Evolutionary conservation across 805 yeast species (phyloP), one percentile per base, ranked within the genome.

Genomic region (Pichia thaimueangensis): DNA sequence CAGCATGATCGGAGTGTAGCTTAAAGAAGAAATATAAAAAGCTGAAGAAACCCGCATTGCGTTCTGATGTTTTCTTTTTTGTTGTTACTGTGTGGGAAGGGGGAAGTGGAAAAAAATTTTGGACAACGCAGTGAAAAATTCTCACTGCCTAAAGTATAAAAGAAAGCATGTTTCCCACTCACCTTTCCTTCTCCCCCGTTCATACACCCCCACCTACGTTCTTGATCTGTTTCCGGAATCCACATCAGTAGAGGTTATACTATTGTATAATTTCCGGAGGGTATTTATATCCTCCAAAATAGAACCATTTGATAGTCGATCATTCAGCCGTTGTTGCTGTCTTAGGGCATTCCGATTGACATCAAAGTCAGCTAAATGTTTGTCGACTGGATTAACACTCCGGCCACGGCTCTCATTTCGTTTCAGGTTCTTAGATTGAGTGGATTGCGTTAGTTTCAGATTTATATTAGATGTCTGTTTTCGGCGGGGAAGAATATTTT

Each of bases 181-280:
- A 27, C 19, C n/a, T 20, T 12, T 23, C 17, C 11, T 22, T 29
- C 28, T 29, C 12, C 12, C 31, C 31, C 12, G 16, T n/a, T 29
- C 31, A 19, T n/a, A 11, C 19, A 11, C 31, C 9, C 12, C 31
- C 31, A 29, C n/a, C n/a, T n/a, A n/a, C n/a, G n/a, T 22, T 36
- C 23, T 41, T 49, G 43, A 46, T 44, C 60, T 58, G 55, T 53
- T 63, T 48, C 53, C 57, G 56, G 56, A 57, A 45, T 29, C 53
- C 51, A 73, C 85, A 79, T 79, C 82, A 77, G 86, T 79, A 79
- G 86, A 76, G 85, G 85, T 78, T 79, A 78, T 78, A 76, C 85
- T 79, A 75, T 32, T n/a, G 28, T 71, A 69, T 69, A 59, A 72
- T 78, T 50, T 48, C 47, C 29, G 44, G 48, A 39, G 46, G 37